Evolutionary conservation across 106 monocot genomes (phyloP), one percentile per base, ranked within the genome.

Genomic region (Hemerocallis citrina): DNA sequence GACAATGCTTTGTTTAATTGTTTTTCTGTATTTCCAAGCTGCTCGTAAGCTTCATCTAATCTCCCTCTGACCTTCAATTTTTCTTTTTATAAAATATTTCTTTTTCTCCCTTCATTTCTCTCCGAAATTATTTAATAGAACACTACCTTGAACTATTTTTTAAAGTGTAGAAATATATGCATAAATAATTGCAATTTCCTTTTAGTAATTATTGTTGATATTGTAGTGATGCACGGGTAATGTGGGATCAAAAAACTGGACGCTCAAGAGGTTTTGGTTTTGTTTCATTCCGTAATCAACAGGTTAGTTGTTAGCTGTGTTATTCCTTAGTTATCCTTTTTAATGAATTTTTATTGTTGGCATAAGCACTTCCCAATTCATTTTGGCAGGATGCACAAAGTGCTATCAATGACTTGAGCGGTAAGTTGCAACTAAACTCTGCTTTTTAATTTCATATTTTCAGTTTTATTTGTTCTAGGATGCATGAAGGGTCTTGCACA

Each of bases 181-280:
- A n/a, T n/a, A n/a, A n/a, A n/a, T n/a, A n/a, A n/a, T n/a, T n/a
- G n/a, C n/a, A n/a, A n/a, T n/a, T n/a, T n/a, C n/a, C n/a, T n/a
- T n/a, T n/a, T n/a, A n/a, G n/a, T n/a, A n/a, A n/a, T n/a, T n/a
- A n/a, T n/a, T n/a, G n/a, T n/a, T n/a, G n/a, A 16, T 51, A 10
- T 68, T 73, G 24, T 55, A 92, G 91, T 40, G 91, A 92, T 80
- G 91, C 91, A 48, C 79, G 75, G 37, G 91, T 92, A 43, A 92
- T 92, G 91, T 92, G 91, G 91, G 91, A 92, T 50, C 75, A 86
- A 54, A 86, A 92, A 51, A 86, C 82, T 60, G 91, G 86, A 0
- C 91, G 91, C 16, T 92, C 91, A n/a, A 82, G 91, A 63, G 86
- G 86, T 21, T 92, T 83, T 80, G 91, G 91, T 7, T 92, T 92